These are phyloP conservation scores for Gymnopus androsaceus DNA, from an alignment of 1,284 basidiomycete species.

Conservation along the genomic window DNA sequence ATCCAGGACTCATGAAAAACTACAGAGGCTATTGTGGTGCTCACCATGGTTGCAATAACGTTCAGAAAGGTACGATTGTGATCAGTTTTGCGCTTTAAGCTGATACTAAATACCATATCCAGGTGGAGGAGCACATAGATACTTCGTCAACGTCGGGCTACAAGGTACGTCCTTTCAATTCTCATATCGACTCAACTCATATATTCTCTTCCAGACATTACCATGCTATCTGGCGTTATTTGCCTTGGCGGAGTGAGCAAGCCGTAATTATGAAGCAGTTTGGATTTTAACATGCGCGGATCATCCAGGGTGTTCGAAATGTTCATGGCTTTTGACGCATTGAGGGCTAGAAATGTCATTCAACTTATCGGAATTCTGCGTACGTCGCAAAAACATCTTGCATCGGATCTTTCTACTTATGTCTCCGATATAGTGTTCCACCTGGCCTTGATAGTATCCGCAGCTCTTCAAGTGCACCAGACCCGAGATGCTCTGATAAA, in stretches of 20 bases:
- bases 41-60: constrained; percentile 56
- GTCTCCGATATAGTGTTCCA: constrained; percentile 61
- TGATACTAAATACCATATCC: constrained; percentile 6
- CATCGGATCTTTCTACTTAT: neutral
- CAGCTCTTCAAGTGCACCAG: constrained; percentile 74
- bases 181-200: constrained; percentile 12
- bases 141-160: constrained; percentile 44
- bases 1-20: constrained; percentile 19
- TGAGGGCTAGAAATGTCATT: constrained; percentile 73
- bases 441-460: constrained; percentile 67
- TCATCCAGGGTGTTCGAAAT: constrained; percentile 66
- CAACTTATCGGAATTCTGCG: constrained; percentile 74
- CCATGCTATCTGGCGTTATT: constrained; percentile 83
- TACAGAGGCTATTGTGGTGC: constrained; percentile 47
- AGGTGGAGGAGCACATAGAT: constrained; percentile 61
- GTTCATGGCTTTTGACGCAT: constrained; percentile 73
- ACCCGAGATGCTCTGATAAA: constrained; percentile 57
- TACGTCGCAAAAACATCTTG: constrained; percentile 33
- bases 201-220: constrained; percentile 56
- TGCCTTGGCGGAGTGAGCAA: constrained; percentile 71
- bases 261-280: neutral
- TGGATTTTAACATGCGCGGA: neutral
- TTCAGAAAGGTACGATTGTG: constrained; percentile 46
- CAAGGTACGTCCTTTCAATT: constrained; percentile 44
- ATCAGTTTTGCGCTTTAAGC: constrained; percentile 5